Conservation (phyloP, 108 stramenopile genomes). For the Nannochloropsis salina region DNA sequence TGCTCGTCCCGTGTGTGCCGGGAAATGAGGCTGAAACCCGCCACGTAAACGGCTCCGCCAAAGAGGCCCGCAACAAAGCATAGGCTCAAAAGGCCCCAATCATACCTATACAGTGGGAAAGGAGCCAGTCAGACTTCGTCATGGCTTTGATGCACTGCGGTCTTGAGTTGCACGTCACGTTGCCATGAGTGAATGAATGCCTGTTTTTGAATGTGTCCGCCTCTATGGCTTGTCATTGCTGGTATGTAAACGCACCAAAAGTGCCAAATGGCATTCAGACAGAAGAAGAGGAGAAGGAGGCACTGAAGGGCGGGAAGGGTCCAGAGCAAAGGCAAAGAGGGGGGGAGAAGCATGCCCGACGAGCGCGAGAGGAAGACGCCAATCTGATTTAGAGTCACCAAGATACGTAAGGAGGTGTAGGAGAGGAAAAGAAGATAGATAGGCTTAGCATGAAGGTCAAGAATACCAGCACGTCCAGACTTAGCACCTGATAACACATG, state of each 20-base stretch:
- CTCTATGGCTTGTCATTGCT: too few relatives aligned
- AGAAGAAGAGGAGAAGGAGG: constrained; percentile 45
- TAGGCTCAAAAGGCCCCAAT: constrained; percentile 38
- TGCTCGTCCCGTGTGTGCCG: constrained; percentile 38
- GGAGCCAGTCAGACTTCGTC: too few relatives aligned
- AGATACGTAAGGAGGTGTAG: neutral
- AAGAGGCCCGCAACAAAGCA: constrained; percentile 48
- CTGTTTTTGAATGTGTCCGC: too few relatives aligned
- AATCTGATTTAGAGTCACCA: constrained; percentile 22
- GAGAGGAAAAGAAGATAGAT: neutral
- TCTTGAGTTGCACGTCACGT: too few relatives aligned
- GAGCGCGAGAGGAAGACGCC: constrained; percentile 52
- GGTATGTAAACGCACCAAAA: constrained; percentile 23
- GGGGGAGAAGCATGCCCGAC: constrained; percentile 41
- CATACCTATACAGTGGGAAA: constrained; percentile 18
- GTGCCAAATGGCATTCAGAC: constrained; percentile 35
- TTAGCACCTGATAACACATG: neutral
- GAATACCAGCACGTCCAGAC: neutral
- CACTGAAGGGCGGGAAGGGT: constrained; percentile 34
- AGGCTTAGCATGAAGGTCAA: neutral
- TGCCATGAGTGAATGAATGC: too few relatives aligned
- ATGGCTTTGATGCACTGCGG: too few relatives aligned
- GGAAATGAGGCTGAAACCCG: constrained; percentile 43
- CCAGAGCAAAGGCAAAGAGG: constrained; percentile 34
- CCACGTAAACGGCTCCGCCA: constrained; percentile 50